Evolutionary conservation across 176 grass and related monocot species (phyloP), one percentile per base, ranked within the genome.

Genomic region (Leersia perrieri): DNA sequence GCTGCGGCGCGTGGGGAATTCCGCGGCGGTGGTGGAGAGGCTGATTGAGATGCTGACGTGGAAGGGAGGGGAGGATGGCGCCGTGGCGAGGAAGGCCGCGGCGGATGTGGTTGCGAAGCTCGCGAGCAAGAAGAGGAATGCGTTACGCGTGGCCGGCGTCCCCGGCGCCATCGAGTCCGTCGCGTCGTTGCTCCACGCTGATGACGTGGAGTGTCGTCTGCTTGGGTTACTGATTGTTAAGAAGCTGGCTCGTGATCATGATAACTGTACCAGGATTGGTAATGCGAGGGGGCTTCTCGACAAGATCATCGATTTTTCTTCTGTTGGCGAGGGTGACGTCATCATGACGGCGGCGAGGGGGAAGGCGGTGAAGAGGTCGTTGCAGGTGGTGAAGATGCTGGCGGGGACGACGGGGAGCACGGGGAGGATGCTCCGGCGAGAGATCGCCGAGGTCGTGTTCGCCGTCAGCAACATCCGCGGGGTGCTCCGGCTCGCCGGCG

Each of bases 321-420:
- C 81, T 77, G 77, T 86, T 25, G 33, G 18, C 9, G n/a, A 60
- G 23, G 40, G 32, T 5, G 33, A 3, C 28, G 32, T 12, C 10
- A 18, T 61, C 30, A 63, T 89, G 38, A 63, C 76, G 25, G 11
- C 53, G 0, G 44, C 76, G 45, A 60, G 82, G 22, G 41, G 78
- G 35, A 94, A 92, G 73, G 88, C 89, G 10, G 77, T 92, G 73
- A 92, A 91, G 77, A 75, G 87, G 20, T 89, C 95, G 22, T 69
- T 97, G 73, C 82, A 94, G 79, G 72, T 94, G 66, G 79, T 94
- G 13, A 94, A 90, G 73, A 97, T 85, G 88, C 88, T 97, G 9
- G 70, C 83, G 18, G 93, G 83, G 68, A 90, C 92, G 4, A 89
- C 85, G 23, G 90, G 92, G 3, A 60, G 80, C 22, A 91, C 83